Conservation (phyloP, 495 filamentous ascomycete genomes). For the Penicillium turbatum region DNA sequence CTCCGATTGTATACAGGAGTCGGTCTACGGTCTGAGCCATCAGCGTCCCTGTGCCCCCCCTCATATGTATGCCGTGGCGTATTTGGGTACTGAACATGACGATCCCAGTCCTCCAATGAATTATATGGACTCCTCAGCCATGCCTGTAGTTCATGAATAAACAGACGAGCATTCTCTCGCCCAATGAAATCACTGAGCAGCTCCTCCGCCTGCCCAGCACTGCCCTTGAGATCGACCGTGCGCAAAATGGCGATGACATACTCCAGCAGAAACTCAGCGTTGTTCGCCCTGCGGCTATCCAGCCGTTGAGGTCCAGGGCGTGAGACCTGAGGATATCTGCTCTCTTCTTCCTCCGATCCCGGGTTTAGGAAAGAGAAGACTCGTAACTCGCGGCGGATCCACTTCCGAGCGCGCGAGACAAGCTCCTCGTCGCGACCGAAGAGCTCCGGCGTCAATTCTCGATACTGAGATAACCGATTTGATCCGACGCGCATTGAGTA, state of each 20-base stretch:
- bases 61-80: background rate
- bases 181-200: constrained; percentile 85
- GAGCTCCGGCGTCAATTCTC: constrained; percentile 63
- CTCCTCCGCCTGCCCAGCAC: constrained; percentile 79
- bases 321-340: constrained; percentile 15
- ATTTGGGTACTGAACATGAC: constrained; percentile 66
- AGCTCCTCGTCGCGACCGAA: constrained; percentile 64
- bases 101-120: constrained; percentile 72
- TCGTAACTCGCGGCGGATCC: constrained; percentile 81
- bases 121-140: constrained; percentile 78
- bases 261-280: constrained; percentile 85
- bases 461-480: constrained; percentile 75
- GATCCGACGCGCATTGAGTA: constrained; percentile 84
- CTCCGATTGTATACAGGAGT: constrained; percentile 16
- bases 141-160: constrained; percentile 77
- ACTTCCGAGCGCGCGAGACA: constrained; percentile 76
- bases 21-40: constrained; percentile 9
- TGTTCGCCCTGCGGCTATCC: constrained; percentile 56
- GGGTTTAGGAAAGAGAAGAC: constrained; percentile 75
- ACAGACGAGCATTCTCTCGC: constrained; percentile 68
- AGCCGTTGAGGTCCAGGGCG: constrained; percentile 37
- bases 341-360: constrained; percentile 23
- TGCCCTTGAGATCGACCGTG: constrained; percentile 83
- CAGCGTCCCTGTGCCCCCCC: background rate
- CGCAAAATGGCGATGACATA: constrained; percentile 87